Percentiles rank a stretch among this genome's conserved stretches.
Evolutionary conservation across 352 stramenopile genomes (phyloP).

Genomic region (Aphanomyces euteiches): DNA sequence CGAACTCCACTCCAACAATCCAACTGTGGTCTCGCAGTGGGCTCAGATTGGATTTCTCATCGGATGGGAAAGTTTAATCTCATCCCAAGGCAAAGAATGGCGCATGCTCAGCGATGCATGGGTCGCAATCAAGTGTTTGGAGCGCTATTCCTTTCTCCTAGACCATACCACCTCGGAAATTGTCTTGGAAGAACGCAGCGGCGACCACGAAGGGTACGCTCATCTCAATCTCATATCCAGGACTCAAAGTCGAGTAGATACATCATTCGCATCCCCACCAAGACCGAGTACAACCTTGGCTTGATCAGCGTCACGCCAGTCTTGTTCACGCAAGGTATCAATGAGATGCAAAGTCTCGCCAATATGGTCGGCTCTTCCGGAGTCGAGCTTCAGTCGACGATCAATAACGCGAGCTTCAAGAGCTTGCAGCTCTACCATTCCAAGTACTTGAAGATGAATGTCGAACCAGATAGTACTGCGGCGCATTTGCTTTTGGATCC

Average conservation of each 20-base stretch:
- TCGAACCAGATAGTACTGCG: constrained; percentile 16
- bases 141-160: constrained; percentile 82
- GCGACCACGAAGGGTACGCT: constrained; percentile 40
- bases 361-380: constrained; percentile 85
- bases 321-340: constrained; percentile 89
- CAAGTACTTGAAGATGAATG: constrained; percentile 60
- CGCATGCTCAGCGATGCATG: constrained; percentile 92
- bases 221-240: constrained; percentile 75
- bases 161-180: constrained; percentile 36
- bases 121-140: constrained; percentile 84
- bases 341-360: constrained; percentile 90
- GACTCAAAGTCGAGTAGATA: constrained; percentile 63
- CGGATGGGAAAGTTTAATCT: constrained; percentile 94
- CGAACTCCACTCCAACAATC: constrained; percentile 61
- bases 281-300: constrained; percentile 43
- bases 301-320: constrained; percentile 72
- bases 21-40: constrained; percentile 61
- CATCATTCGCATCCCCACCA: constrained; percentile 49
- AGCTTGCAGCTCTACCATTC: constrained; percentile 61
- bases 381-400: constrained; percentile 78
- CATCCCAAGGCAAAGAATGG: constrained; percentile 92
- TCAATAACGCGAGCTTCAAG: constrained; percentile 74
- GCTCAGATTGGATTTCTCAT: constrained; percentile 80
- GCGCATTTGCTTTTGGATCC: constrained; percentile 27
- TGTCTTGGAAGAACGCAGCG: constrained; percentile 15